phyloP scores from a whole-genome alignment of 306 rosid genomes.

The Pterocarpus santalinus region DNA sequence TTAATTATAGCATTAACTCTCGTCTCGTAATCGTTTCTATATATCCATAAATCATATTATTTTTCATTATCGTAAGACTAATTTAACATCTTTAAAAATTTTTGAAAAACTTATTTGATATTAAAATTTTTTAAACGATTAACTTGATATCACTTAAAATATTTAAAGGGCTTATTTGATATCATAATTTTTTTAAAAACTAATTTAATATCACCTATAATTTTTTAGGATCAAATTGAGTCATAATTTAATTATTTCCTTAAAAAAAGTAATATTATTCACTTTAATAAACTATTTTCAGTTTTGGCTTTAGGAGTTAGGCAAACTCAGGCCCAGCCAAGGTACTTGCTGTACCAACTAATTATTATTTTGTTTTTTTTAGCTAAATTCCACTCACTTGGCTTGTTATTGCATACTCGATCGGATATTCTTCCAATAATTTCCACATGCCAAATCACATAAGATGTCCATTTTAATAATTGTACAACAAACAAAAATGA shows the following conservation, averaged over 20 bases:
- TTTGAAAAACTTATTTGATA: too few relatives aligned
- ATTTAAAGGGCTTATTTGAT: too few relatives aligned
- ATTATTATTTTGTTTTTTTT: constrained; percentile 40
- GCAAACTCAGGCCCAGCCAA: background rate
- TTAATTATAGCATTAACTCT: too few relatives aligned
- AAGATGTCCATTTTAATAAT: constrained; percentile 10
- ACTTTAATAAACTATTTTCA: background rate
- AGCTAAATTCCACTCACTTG: constrained; percentile 37
- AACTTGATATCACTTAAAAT: too few relatives aligned
- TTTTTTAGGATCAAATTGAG: too few relatives aligned
- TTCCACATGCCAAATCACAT: constrained; percentile 30
- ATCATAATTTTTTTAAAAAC: too few relatives aligned
- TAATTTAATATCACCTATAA: too few relatives aligned
- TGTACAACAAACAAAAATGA: constrained; percentile 12
- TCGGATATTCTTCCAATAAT: constrained; percentile 44
- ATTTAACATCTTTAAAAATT: too few relatives aligned
- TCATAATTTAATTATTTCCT: background rate
- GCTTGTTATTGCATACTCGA: constrained; percentile 16
- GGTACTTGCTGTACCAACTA: constrained; percentile 48
- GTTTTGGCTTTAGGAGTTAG: background rate
- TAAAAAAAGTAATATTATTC: background rate
- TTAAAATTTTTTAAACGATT: too few relatives aligned
- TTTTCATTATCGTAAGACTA: too few relatives aligned
- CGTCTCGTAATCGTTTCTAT: too few relatives aligned
- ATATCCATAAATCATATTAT: too few relatives aligned